Evolutionary conservation across 352 stramenopile species (phyloP), one percentile per base, ranked within the genome.

Genomic region (Blastocystis sp.): DNA sequence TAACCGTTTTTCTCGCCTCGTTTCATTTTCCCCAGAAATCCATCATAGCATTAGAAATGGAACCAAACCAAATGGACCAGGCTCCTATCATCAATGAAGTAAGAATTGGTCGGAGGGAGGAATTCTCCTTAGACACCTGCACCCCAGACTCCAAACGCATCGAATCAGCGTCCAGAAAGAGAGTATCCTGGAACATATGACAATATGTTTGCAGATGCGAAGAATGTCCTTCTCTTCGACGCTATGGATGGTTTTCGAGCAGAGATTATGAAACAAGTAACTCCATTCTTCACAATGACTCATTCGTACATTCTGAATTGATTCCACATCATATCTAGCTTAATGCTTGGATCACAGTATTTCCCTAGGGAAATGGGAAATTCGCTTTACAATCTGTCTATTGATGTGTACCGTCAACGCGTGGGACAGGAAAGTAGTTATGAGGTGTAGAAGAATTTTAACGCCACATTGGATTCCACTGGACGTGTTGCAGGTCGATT

Each of bases 341-440:
- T 83, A 11, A 83, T 83, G 71, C 42, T 83, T 5, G 71, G 71
- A 65, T 83, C 71, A n/a, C 29, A 67, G 46, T 83, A 66, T 42
- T 83, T 83, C 51, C 71, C 71, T 46, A 32, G 51, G 16, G 46
- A 83, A 37, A 83, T 83, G 19, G 71, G 71, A 7, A 83, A 83
- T 27, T 83, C 71, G 29, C 49, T 83, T 46, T 83, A 83, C 46
- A 83, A 63, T n/a, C 27, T 83, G 24, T 83, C 71, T 19, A 83
- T 83, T 56, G 71, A 83, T 42, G 29, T 49, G 14, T 66, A 52
- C 24, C 37, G 58, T 21, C 24, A 66, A 19, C 57, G 43, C 19
- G 71, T 83, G 1, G 4, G n/a, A 46, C 51, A 54, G 42, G 4
- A 27, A 0, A 32, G 16, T 16, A 6, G 12, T 21, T 27, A 0